Evolutionary conservation across 2,329 filamentous ascomycete species (phyloP).

Genomic region (Alternaria rosae): DNA sequence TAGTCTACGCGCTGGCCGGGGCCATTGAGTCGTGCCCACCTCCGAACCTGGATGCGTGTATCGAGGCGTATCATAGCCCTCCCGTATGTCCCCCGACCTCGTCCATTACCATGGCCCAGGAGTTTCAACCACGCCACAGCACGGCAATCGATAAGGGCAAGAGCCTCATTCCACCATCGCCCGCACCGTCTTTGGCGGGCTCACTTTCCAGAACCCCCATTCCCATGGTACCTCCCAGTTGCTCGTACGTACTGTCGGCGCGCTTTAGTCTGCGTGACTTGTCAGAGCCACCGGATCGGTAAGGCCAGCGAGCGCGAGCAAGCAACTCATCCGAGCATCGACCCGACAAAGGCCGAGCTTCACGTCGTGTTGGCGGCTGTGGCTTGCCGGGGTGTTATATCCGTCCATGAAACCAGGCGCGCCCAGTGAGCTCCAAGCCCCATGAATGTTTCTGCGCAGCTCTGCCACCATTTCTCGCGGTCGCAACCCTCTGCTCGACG

Average conservation of each 20-base stretch:
- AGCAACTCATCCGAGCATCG: conserved; percentile 33
- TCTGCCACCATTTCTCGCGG: not conserved
- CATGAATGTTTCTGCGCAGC: not conserved
- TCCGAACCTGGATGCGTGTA: not conserved
- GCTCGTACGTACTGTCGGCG: conserved; percentile 8
- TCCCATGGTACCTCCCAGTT: conserved; percentile 13
- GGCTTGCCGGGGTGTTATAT: conserved; percentile 32
- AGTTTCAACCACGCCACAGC: conserved; percentile 23
- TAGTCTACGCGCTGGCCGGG: conserved; percentile 21
- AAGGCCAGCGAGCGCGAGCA: conserved; percentile 15
- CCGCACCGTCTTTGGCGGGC: not conserved
- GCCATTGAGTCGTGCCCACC: conserved; percentile 25
- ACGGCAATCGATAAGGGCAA: conserved; percentile 29
- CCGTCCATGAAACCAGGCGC: conserved; percentile 27
- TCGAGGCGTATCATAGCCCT: conserved; percentile 4
- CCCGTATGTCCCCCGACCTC: not conserved
- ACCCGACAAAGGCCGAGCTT: conserved; percentile 28
- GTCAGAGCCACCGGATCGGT: conserved; percentile 19
- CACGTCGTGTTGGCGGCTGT: conserved; percentile 27
- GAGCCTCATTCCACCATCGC: conserved; percentile 21
- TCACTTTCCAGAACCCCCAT: not conserved
- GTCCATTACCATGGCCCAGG: conserved; percentile 5
- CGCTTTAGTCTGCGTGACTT: conserved; percentile 13
- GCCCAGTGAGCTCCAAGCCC: conserved; percentile 19
- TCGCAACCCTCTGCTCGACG: not conserved